Evolutionary conservation across 2,329 filamentous ascomycete genomes (phyloP).

Genomic region (Dothidotthia symphoricarpi): DNA sequence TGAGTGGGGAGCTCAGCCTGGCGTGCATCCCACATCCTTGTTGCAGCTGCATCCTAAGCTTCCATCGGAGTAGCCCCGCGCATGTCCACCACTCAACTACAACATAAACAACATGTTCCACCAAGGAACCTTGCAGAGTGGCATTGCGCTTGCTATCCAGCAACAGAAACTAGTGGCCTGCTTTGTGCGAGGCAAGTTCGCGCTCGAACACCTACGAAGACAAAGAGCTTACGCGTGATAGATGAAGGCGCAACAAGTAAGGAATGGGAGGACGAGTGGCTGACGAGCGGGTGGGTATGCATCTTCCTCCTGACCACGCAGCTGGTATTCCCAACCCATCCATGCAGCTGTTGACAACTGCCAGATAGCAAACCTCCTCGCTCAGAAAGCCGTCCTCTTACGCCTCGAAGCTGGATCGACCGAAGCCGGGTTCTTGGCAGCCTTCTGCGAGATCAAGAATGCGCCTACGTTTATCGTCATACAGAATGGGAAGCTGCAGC

Average conservation of each 20-base stretch:
- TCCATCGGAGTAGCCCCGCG: slow-evolving; percentile 11
- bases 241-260: slow-evolving; percentile 69
- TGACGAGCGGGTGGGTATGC: slow-evolving; percentile 45
- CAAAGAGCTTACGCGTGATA: slow-evolving; percentile 36
- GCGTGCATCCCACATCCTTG: slow-evolving; percentile 13
- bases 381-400: slow-evolving; percentile 65
- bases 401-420: slow-evolving; percentile 69
- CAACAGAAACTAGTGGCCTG: slow-evolving; percentile 77
- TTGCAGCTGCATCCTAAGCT: slow-evolving; percentile 13
- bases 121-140: slow-evolving; percentile 73
- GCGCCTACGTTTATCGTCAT: slow-evolving; percentile 80
- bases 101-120: slow-evolving; percentile 67
- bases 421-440: slow-evolving; percentile 77
- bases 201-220: slow-evolving; percentile 1
- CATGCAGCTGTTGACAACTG: neutral
- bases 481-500: slow-evolving; percentile 73
- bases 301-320: neutral
- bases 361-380: slow-evolving; percentile 52
- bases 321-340: neutral
- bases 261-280: slow-evolving; percentile 70
- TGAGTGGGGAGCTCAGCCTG: slow-evolving; percentile 3
- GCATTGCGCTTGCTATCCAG: slow-evolving; percentile 72
- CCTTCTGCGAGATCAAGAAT: slow-evolving; percentile 76
- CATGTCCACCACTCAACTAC: slow-evolving; percentile 12
- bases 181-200: slow-evolving; percentile 69